Evolutionary conservation across 1,284 basidiomycete genomes (phyloP), one percentile per base, ranked within the genome.

Genomic region (Mycena citricolor): DNA sequence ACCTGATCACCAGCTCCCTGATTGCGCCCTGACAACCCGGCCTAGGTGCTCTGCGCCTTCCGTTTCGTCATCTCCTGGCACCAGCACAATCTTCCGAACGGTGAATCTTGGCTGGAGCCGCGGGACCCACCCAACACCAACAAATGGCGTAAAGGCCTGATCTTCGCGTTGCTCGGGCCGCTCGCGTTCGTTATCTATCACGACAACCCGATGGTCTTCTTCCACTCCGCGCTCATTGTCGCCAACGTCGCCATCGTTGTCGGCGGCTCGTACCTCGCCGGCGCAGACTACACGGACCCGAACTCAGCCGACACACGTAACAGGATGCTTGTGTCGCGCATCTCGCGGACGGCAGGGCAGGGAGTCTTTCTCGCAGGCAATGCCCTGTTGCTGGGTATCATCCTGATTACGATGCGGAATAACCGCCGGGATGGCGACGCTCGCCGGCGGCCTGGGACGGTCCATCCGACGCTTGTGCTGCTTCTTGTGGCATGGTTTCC

Each of bases 61-160:
- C 60, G 63, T 13, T 64, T 63, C 56, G 57, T 65, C 43, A 58
- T 63, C 29, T 58, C 58, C 21, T 67, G 65, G 65, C 65, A 67
- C 21, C 56, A 62, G 35, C 61, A 61, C 42, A 65, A 67, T 36
- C 49, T 61, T 17, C 49, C 56, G 5, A 48, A 46, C 5, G 56
- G 59, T 7, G 56, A 59, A 31, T 64, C 63, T 16, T 67, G 64
- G 64, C 56, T 67, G 5, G 65, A 67, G 33, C 64, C 62, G 3
- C 55, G 54, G 14, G 35, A 52, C 12, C 43, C 46, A 10, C 47
- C 46, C 3, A 41, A 51, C 4, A 48, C 51, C 4, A 32, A 32
- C 29, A 35, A 28, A 7, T 14, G 6, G 16, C 39, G 32, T 44
- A 55, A 25, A 25, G 32, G 28, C 24, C 37, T 45, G n/a, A 32